A percentile compares a stretch with the other conserved stretches of the same genome.
Conservation (phyloP, 1,139 yeast species). For the Geotrichum candidum region DNA sequence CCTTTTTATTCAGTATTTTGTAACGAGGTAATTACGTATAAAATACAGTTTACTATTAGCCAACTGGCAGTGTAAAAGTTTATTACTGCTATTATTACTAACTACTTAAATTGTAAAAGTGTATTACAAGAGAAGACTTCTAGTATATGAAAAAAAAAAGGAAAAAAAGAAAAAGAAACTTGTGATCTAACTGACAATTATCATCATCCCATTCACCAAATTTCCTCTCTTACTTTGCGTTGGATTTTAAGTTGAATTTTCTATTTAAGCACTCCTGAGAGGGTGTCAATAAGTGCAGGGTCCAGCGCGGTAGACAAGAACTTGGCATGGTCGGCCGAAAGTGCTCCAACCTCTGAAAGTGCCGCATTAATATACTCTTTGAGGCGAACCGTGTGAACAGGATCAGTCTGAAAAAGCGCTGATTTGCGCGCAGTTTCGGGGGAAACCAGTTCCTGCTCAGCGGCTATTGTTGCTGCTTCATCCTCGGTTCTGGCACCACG, state of each 20-base stretch:
- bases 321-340: slow-evolving; percentile 10
- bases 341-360: slow-evolving; percentile 1
- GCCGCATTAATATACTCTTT: slow-evolving; percentile 16
- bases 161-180: too few relatives aligned
- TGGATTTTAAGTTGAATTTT: neutral
- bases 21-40: too few relatives aligned
- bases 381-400: slow-evolving; percentile 24
- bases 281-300: slow-evolving; percentile 9
- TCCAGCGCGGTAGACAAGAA: slow-evolving; percentile 8
- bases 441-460: slow-evolving; percentile 10
- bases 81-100: too few relatives aligned
- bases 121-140: too few relatives aligned
- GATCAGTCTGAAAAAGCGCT: slow-evolving; percentile 21
- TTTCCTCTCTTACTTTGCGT: neutral
- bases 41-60: too few relatives aligned
- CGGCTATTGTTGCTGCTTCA: neutral
- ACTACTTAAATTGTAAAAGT: too few relatives aligned
- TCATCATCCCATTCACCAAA: too few relatives aligned
- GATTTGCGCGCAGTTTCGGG: slow-evolving; percentile 23
- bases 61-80: too few relatives aligned
- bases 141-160: too few relatives aligned
- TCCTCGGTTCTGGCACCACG: slow-evolving; percentile 3
- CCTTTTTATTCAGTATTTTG: too few relatives aligned
- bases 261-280: slow-evolving; percentile 11
- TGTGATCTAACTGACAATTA: too few relatives aligned